Evolutionary conservation across 140 eudicot genomes (phyloP).

Genomic region (Senecio squalidus): DNA sequence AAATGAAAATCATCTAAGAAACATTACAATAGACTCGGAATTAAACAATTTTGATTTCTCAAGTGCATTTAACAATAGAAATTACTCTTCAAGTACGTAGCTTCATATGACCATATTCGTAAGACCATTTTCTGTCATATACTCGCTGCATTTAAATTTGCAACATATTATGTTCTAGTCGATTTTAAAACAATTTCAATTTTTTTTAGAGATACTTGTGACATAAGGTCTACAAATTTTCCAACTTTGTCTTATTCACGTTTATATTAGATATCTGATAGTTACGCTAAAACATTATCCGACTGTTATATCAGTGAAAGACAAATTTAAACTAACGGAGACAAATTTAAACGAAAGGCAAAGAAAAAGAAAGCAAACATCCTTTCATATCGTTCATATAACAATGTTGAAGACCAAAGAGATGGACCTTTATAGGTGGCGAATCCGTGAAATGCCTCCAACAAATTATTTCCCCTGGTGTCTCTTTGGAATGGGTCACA

Average conservation of each 20-base stretch:
- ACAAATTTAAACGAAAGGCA: no score
- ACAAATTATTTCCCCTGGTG: conserved; percentile 52
- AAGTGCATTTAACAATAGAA: neutral
- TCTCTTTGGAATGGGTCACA: conserved; percentile 26
- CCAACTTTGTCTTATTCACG: no score
- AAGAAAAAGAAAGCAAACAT: neutral
- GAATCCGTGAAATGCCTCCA: conserved; percentile 69
- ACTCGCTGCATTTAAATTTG: neutral
- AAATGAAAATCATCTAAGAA: conserved; percentile 22
- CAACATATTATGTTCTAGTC: neutral
- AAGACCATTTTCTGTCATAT: neutral
- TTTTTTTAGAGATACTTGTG: no score
- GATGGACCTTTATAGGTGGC: conserved; percentile 54
- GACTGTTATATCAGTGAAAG: no score
- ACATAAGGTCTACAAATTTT: no score
- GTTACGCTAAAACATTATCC: no score
- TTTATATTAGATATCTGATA: no score
- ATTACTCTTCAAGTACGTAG: neutral
- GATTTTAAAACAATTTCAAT: no score
- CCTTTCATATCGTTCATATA: neutral
- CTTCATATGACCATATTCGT: neutral
- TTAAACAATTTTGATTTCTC: neutral
- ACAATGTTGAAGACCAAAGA: neutral
- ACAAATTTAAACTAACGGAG: no score
- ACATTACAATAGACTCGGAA: neutral